Percentiles rank a stretch among this genome's conserved stretches.
phyloP scores from a whole-genome alignment of 148 eudicot species.

The Chenopodium quinoa region DNA sequence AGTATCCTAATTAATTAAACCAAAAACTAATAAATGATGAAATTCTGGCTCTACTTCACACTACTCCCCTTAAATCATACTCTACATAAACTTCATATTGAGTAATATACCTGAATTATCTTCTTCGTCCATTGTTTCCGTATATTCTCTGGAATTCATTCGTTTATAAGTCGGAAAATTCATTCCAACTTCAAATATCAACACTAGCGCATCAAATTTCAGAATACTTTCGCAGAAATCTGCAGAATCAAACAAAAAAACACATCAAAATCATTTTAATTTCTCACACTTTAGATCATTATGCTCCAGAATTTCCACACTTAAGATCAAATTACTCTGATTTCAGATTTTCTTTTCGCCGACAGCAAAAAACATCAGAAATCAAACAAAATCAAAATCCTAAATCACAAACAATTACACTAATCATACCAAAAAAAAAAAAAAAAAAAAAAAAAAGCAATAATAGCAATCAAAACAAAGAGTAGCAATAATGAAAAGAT shows the following conservation, averaged over 20 bases:
- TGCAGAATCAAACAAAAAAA: constrained; percentile 2
- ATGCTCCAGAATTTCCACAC: background rate
- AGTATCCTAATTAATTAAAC: background rate
- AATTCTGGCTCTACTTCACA: background rate
- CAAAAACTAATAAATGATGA: background rate
- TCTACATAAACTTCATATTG: too few relatives aligned
- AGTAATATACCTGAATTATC: constrained; percentile 45
- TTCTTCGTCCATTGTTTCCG: constrained; percentile 47
- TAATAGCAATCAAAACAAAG: background rate
- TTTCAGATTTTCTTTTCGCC: background rate
- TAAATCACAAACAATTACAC: background rate
- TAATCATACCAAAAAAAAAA: background rate
- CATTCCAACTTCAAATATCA: constrained; percentile 25
- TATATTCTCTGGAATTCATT: constrained; percentile 51
- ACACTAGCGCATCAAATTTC: background rate
- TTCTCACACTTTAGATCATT: background rate
- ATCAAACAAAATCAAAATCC: background rate
- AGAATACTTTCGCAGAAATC: background rate
- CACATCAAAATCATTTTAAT: constrained; percentile 1
- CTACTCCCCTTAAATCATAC: background rate
- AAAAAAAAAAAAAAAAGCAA: background rate
- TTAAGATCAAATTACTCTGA: background rate
- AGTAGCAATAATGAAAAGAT: background rate
- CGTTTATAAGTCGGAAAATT: constrained; percentile 74
- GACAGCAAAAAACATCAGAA: background rate